phyloP scores from a whole-genome alignment of 2,329 filamentous ascomycete genomes.

The Chlorencoelia australis region DNA sequence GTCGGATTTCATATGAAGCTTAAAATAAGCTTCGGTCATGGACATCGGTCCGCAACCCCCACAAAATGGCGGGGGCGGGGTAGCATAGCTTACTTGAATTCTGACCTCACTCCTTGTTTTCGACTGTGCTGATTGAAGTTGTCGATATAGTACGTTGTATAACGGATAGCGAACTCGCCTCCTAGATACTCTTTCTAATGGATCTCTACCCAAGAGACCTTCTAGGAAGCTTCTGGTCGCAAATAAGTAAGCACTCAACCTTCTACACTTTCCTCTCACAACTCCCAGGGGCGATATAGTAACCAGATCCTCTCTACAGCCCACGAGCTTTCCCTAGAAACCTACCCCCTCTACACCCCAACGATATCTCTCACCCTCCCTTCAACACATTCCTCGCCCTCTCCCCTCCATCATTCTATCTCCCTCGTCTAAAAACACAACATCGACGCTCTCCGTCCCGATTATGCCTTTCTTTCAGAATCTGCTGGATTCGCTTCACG shows the following conservation, averaged over 20 bases:
- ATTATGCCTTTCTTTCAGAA: constrained; percentile 62
- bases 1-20: no score
- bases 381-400: constrained; percentile 41
- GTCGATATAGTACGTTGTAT: no score
- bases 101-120: no score
- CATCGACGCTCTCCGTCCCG: constrained; percentile 59
- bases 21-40: no score
- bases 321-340: constrained; percentile 47
- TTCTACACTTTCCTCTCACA: background rate
- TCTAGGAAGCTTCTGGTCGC: constrained; percentile 43
- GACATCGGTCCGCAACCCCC: no score
- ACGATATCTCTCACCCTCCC: constrained; percentile 45
- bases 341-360: constrained; percentile 44
- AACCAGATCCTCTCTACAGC: constrained; percentile 47
- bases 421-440: constrained; percentile 38
- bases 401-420: constrained; percentile 40
- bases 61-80: no score
- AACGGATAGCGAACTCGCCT: no score
- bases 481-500: constrained; percentile 59
- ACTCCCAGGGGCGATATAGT: constrained; percentile 50
- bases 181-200: constrained; percentile 5
- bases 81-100: no score
- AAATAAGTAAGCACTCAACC: constrained; percentile 34
- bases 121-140: no score
- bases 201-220: constrained; percentile 13